Base-by-base conservation (phyloP, 495 filamentous ascomycete species). In the Cairneyella variabilis region DNA sequence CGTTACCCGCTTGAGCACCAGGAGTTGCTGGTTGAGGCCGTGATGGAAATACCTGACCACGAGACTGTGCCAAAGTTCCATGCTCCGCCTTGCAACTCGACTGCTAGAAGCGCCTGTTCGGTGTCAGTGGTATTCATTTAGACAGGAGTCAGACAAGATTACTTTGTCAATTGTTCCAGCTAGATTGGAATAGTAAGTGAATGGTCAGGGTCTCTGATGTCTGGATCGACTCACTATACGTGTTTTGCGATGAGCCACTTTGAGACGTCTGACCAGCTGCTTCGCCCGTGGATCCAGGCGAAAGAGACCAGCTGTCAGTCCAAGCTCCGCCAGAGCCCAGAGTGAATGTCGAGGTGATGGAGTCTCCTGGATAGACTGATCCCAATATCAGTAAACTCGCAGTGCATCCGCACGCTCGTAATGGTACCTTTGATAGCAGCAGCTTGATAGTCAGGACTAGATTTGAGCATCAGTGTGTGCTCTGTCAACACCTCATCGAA, bases 221-320 rank as follows among this genome's bases (percentile, higher is more conserved):
- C 8, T 8, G 37, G 6, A 17, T 17, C 54, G 56, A 86, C 75
- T 54, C 16, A 47, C 51, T 11, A 34, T 44, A 54, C 7, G 26
- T 39, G 7, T 48, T 26, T 3, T 30, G 48, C 9, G 51, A 36
- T n/a, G 34, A 54, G 20, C 51, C 51, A 30, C 20, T 47, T 20
- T 44, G 30, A 7, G 32, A 17, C 3, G 7, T 39, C 22, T 39
- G 39, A 6, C 51, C 51, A 10, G 51, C 28, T 23, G 39, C 32
- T 12, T n/a, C 17, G 17, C 48, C 45, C 22, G 21, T 17, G 16
- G 54, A 8, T 10, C 54, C 54, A 0, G 47, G 54, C 1, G 41
- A 18, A n/a, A 57, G 21, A n/a, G 47, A 44, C 54, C 54, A 57
- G 32, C 6, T 26, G 42, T 57, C 41, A 9, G 48, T 57, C 48